phyloP scores from a whole-genome alignment of 192 early-diverging fungal species.

The Entomortierella beljakovae region DNA sequence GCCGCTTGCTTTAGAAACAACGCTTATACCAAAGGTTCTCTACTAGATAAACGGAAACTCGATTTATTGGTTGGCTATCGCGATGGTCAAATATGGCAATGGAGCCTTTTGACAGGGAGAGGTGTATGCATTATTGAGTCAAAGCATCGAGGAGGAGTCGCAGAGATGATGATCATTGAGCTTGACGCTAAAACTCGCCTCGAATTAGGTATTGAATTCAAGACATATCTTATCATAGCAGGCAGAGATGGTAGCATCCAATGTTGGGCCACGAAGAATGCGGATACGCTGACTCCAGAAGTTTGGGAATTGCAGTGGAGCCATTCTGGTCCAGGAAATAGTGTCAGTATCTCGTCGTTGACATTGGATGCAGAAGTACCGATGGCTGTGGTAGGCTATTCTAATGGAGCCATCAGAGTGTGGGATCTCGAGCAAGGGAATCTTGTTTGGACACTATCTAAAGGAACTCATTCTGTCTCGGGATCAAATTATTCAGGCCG shows the following conservation, averaged over 20 bases:
- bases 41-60: background rate
- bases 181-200: conserved; percentile 8
- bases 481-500: background rate
- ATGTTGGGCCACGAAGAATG: conserved; percentile 20
- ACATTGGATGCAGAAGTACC: conserved; percentile 33
- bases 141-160: conserved; percentile 35
- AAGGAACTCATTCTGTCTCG: background rate
- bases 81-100: conserved; percentile 49
- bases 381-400: conserved; percentile 40
- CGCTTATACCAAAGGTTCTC: background rate
- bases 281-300: background rate
- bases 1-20: conserved; percentile 16
- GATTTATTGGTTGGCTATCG: conserved; percentile 31
- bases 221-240: conserved; percentile 22
- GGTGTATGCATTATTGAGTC: conserved; percentile 17
- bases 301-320: conserved; percentile 23
- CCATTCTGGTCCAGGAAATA: conserved; percentile 7
- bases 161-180: conserved; percentile 17
- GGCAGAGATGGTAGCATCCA: conserved; percentile 43
- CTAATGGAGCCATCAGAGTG: conserved; percentile 40
- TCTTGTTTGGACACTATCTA: conserved; percentile 40
- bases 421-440: conserved; percentile 51
- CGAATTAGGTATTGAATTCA: conserved; percentile 14
- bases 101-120: conserved; percentile 10
- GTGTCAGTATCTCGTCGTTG: conserved; percentile 18